Conservation (phyloP, 768 basidiomycete species). For the Phaeolepiota aurea region DNA sequence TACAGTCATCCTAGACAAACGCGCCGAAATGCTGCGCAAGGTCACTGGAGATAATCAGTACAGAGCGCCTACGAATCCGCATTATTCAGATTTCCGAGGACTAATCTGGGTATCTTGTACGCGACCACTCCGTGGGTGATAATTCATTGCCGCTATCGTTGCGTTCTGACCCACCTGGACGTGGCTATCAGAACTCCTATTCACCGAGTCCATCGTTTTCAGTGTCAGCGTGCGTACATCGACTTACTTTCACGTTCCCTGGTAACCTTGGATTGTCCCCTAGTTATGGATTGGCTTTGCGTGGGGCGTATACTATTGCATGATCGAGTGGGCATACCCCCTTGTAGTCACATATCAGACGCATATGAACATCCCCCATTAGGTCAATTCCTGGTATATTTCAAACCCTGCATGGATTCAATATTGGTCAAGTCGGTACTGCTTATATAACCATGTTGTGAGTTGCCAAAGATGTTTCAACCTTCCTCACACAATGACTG, state of each 20-base stretch:
- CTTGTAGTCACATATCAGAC: too few species aligned
- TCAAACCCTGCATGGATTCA: constrained; percentile 45
- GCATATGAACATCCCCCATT: too few species aligned
- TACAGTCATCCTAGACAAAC: constrained; percentile 52
- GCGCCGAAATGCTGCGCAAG: constrained; percentile 51
- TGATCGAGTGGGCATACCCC: constrained; percentile 33
- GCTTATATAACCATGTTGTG: constrained; percentile 49
- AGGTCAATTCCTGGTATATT: constrained; percentile 56
- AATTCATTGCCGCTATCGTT: neutral
- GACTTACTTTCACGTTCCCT: too few species aligned
- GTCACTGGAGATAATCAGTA: constrained; percentile 52
- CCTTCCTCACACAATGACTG: constrained; percentile 1
- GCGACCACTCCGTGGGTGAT: constrained; percentile 53
- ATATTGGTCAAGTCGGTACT: constrained; percentile 46
- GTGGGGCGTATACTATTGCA: constrained; percentile 65
- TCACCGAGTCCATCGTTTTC: constrained; percentile 65
- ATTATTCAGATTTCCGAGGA: constrained; percentile 35
- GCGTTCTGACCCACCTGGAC: neutral
- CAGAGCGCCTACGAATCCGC: constrained; percentile 44
- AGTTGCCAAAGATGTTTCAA: constrained; percentile 9
- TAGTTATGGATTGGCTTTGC: constrained; percentile 59
- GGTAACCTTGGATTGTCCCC: too few species aligned
- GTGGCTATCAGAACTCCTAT: constrained; percentile 37
- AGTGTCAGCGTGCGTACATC: constrained; percentile 52
- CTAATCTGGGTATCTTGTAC: constrained; percentile 61